Evolutionary conservation across 2,329 filamentous ascomycete genomes (phyloP).

Genomic region (Colletotrichum sp.): DNA sequence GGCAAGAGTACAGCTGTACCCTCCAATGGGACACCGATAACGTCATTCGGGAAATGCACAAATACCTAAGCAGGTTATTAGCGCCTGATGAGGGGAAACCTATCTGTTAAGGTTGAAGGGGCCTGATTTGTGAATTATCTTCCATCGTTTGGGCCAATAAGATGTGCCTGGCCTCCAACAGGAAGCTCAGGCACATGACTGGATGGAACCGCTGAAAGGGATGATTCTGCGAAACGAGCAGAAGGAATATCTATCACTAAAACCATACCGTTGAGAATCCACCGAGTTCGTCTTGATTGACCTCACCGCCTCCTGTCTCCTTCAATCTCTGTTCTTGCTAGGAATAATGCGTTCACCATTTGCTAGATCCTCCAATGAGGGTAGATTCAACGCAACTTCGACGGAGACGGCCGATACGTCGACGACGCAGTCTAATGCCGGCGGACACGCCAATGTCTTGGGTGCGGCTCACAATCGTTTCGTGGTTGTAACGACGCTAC

Average conservation of each 20-base stretch:
- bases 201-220: not conserved
- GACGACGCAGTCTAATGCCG: too few species aligned
- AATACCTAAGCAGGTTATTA: accelerated
- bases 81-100: not conserved
- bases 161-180: not conserved
- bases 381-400: too few species aligned
- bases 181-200: not conserved
- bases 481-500: slow-evolving; percentile 12
- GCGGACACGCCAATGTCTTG: not conserved
- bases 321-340: too few species aligned
- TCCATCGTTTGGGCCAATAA: not conserved
- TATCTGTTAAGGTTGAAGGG: not conserved
- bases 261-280: too few species aligned
- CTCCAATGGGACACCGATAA: not conserved
- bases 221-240: not conserved
- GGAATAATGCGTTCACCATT: too few species aligned
- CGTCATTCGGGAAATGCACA: not conserved
- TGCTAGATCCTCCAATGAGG: too few species aligned
- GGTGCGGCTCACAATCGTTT: not conserved
- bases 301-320: too few species aligned
- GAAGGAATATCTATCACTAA: not conserved
- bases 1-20: accelerated
- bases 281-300: too few species aligned
- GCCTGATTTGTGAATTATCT: not conserved
- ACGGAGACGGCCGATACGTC: too few species aligned